Percentiles rank a stretch among this genome's conserved stretches.
Evolutionary conservation across 306 rosid species (phyloP).

Genomic region (Prinsepia uniflora): DNA sequence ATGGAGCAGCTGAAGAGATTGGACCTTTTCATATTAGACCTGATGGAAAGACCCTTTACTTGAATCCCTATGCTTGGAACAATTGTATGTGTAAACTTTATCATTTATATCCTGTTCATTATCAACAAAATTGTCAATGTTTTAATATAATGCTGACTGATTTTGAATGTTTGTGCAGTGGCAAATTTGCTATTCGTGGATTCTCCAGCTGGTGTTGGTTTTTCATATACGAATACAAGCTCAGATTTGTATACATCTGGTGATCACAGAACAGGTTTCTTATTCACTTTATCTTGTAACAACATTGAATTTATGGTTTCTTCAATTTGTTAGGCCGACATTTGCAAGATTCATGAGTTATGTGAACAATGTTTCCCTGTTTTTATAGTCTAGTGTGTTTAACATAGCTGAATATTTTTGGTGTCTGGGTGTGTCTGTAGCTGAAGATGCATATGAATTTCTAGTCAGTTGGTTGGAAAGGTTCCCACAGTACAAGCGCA

Average conservation of each 20-base stretch:
- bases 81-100: conserved; percentile 45
- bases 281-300: conserved; percentile 1
- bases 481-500: conserved; percentile 86
- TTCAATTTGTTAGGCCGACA: background rate
- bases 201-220: conserved; percentile 98
- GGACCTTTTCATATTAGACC: conserved; percentile 83
- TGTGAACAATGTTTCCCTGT: conserved; percentile 10
- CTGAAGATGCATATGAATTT: conserved; percentile 81
- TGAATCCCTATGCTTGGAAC: conserved; percentile 91
- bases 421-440: conserved; percentile 44
- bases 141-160: conserved; percentile 5
- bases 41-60: conserved; percentile 78
- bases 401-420: conserved; percentile 19
- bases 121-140: background rate
- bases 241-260: conserved; percentile 75
- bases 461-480: conserved; percentile 90
- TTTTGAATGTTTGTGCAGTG: conserved; percentile 49
- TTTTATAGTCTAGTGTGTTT: conserved; percentile 11
- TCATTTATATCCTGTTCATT: background rate
- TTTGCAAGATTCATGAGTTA: conserved; percentile 10
- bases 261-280: conserved; percentile 80
- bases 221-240: conserved; percentile 75
- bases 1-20: conserved; percentile 90
- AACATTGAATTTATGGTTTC: background rate
- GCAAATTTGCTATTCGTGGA: conserved; percentile 88